A percentile compares a stretch with the other conserved stretches of the same genome.
Conservation (phyloP, 257 asterid genomes). For the Apocynum venetum region DNA sequence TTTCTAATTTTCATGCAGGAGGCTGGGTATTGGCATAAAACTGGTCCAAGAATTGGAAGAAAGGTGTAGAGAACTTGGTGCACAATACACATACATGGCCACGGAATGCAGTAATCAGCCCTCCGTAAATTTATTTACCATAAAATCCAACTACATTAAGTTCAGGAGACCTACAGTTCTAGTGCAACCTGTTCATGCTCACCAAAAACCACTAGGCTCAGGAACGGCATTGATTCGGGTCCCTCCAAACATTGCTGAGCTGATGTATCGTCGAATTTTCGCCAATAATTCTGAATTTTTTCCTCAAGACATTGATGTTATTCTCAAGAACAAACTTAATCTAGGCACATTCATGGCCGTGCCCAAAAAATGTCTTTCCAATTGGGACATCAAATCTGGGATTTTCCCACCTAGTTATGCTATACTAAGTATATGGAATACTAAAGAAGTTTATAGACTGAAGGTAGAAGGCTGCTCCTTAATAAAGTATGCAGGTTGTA, state of each 20-base stretch:
- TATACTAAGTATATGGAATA: conserved; percentile 67
- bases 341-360: conserved; percentile 78
- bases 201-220: conserved; percentile 43
- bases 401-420: conserved; percentile 52
- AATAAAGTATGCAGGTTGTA: conserved; percentile 47
- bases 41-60: conserved; percentile 57
- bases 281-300: conserved; percentile 43
- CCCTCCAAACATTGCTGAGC: conserved; percentile 35
- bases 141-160: conserved; percentile 50
- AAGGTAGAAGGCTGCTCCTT: conserved; percentile 63
- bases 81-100: conserved; percentile 78
- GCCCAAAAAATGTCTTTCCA: conserved; percentile 31
- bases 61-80: conserved; percentile 56
- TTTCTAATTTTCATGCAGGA: conserved; percentile 32
- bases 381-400: conserved; percentile 41
- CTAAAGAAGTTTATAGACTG: conserved; percentile 58
- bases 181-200: conserved; percentile 80
- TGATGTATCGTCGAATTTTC: conserved; percentile 43
- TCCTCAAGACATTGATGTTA: conserved; percentile 50
- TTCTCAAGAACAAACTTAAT: conserved; percentile 51
- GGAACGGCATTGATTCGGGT: conserved; percentile 33
- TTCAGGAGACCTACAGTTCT: conserved; percentile 66
- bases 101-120: conserved; percentile 64
- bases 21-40: conserved; percentile 74
- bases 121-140: conserved; percentile 59